phyloP scores from a whole-genome alignment of 2,329 filamentous ascomycete genomes.

The Tothia fuscella region DNA sequence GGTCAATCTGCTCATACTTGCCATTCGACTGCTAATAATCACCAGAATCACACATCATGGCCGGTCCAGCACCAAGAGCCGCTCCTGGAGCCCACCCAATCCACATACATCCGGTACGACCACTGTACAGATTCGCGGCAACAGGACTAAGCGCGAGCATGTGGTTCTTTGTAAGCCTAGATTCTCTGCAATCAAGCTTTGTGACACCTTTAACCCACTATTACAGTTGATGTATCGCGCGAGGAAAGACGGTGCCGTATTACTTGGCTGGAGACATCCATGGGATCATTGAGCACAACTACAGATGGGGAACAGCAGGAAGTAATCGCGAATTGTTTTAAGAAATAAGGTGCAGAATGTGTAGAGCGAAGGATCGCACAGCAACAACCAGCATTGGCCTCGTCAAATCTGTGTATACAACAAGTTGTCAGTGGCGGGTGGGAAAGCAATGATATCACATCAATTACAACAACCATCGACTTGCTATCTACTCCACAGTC shows the following conservation, averaged over 20 bases:
- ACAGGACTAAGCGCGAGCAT: slow-evolving; percentile 87
- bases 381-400: too few relatives aligned
- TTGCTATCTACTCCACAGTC: slow-evolving; percentile 15
- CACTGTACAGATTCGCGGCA: slow-evolving; percentile 72
- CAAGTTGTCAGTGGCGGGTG: too few relatives aligned
- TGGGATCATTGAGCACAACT: slow-evolving; percentile 63
- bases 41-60: slow-evolving; percentile 2
- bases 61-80: not conserved
- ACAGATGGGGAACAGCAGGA: not conserved
- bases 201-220: too few relatives aligned
- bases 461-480: too few relatives aligned
- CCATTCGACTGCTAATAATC: too few relatives aligned
- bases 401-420: too few relatives aligned
- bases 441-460: too few relatives aligned
- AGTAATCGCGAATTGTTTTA: too few relatives aligned
- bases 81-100: slow-evolving; percentile 32
- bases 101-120: slow-evolving; percentile 48
- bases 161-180: slow-evolving; percentile 88
- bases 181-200: not conserved
- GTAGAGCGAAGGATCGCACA: too few relatives aligned
- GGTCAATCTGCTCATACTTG: too few relatives aligned
- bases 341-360: not conserved
- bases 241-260: slow-evolving; percentile 85
- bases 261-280: slow-evolving; percentile 90
- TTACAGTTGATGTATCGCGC: slow-evolving; percentile 83